Evolutionary conservation across 306 rosid species (phyloP).

Genomic region (Medicago ruthenica): DNA sequence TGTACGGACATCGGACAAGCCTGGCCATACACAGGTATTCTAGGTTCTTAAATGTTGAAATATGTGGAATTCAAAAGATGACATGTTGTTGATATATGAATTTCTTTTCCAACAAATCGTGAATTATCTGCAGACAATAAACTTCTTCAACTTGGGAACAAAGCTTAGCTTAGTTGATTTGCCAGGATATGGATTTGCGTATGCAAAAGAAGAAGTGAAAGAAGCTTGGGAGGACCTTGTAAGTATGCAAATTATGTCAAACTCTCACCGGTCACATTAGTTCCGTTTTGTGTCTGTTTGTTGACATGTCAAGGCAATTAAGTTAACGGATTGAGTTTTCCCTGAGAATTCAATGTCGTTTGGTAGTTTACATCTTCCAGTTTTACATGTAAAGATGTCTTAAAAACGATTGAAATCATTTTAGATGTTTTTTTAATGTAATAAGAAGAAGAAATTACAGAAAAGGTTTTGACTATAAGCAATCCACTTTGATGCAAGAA

Average conservation of each 20-base stretch:
- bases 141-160: slow-evolving; percentile 79
- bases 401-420: neutral
- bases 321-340: neutral
- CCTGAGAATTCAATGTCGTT: slow-evolving; percentile 8
- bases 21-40: slow-evolving; percentile 92
- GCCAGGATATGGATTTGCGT: slow-evolving; percentile 98
- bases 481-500: neutral
- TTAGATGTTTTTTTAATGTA: neutral
- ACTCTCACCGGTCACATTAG: neutral
- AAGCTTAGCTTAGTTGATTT: slow-evolving; percentile 88
- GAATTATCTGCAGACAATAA: slow-evolving; percentile 72
- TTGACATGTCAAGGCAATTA: too few species aligned
- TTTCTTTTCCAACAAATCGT: slow-evolving; percentile 27
- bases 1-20: slow-evolving; percentile 88
- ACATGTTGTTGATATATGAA: slow-evolving; percentile 18
- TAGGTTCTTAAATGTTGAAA: slow-evolving; percentile 12
- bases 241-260: slow-evolving; percentile 51
- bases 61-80: neutral
- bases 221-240: slow-evolving; percentile 98
- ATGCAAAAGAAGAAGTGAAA: slow-evolving; percentile 95
- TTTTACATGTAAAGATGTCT: neutral
- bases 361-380: neutral
- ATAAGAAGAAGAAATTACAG: neutral
- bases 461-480: neutral
- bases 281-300: too few species aligned